Conservation (phyloP, 495 filamentous ascomycete species). For the Aspergillus ellipticus region DNA sequence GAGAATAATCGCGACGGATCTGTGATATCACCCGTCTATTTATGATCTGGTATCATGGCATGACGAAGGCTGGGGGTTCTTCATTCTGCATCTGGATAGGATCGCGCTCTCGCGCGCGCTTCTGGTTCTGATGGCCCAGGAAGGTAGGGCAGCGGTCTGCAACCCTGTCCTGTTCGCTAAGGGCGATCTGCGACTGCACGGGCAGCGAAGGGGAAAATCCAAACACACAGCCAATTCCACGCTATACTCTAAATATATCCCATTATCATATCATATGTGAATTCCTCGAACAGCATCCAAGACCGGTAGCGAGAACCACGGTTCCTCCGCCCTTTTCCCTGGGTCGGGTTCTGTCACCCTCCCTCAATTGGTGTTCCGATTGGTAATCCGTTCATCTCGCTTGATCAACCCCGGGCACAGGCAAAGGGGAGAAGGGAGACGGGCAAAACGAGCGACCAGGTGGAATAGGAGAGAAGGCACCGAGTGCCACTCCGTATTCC, state of each 20-base stretch:
- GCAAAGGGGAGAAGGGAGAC: not conserved
- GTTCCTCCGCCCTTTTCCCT: not conserved
- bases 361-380: not conserved
- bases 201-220: not conserved
- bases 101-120: no score
- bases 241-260: not conserved
- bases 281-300: slow-evolving; percentile 13
- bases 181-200: no score
- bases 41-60: slow-evolving; percentile 6
- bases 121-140: not conserved
- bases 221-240: not conserved
- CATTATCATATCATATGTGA: slow-evolving; percentile 1
- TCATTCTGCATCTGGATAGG: not conserved
- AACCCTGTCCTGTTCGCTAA: no score
- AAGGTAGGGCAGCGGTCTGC: not conserved
- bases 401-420: not conserved
- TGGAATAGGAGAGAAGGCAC: no score
- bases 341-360: slow-evolving; percentile 1
- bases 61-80: not conserved
- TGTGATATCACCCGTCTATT: slow-evolving; percentile 12
- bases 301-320: slow-evolving; percentile 8
- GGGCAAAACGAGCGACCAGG: not conserved
- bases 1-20: slow-evolving; percentile 16
- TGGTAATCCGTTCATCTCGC: not conserved
- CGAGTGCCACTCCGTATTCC: not conserved